A percentile compares a stretch with the other conserved stretches of the same genome.
Evolutionary conservation across 2,329 filamentous ascomycete species (phyloP).

Genomic region (Colletotrichum sp.): DNA sequence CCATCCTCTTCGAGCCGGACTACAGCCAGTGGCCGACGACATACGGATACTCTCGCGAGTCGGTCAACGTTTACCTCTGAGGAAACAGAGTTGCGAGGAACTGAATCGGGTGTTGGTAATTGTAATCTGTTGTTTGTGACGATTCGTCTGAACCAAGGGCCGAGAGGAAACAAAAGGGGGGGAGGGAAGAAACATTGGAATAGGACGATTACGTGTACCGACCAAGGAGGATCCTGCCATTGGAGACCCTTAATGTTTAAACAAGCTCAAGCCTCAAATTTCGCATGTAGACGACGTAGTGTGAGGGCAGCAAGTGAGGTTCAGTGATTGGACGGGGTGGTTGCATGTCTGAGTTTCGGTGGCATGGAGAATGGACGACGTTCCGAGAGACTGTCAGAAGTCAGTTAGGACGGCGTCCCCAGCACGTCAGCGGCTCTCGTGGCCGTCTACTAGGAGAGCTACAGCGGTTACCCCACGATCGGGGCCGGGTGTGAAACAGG

Average conservation of each 20-base stretch:
- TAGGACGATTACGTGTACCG: neutral
- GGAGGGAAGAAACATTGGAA: neutral
- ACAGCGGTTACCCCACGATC: neutral
- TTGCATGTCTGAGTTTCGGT: neutral
- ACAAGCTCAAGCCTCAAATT: neutral
- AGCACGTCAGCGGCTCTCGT: neutral
- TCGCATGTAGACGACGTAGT: neutral
- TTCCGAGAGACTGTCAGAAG: neutral
- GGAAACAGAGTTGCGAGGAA: neutral
- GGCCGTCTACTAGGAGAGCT: too few relatives aligned
- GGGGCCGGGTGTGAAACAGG: conserved; percentile 10
- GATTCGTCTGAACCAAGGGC: neutral
- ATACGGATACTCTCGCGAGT: conserved; percentile 6
- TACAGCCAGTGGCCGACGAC: conserved; percentile 15
- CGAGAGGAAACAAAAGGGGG: neutral
- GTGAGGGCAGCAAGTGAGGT: neutral
- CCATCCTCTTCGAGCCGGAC: conserved; percentile 13
- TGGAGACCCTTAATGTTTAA: neutral
- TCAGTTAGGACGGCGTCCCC: neutral
- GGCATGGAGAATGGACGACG: neutral
- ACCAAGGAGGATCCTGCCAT: conserved; percentile 2
- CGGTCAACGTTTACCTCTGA: conserved; percentile 4
- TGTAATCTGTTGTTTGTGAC: neutral
- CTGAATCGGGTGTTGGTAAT: neutral
- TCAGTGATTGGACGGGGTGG: neutral